phyloP scores from a whole-genome alignment of 1,284 basidiomycete genomes.

The Microstroma glucosiphilum region DNA sequence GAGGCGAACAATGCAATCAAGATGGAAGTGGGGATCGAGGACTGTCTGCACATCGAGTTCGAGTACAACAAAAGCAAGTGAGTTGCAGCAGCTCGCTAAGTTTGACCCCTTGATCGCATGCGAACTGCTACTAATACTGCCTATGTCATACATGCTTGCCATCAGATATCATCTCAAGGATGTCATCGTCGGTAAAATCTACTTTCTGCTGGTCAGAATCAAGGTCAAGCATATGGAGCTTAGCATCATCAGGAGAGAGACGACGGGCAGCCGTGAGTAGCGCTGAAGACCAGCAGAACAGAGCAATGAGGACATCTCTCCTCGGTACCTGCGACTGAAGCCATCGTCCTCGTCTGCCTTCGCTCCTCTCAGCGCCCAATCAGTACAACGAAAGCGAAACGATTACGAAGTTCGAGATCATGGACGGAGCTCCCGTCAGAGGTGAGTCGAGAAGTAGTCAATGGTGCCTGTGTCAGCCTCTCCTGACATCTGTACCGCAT shows the following conservation, averaged over 20 bases:
- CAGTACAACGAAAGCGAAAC: constrained; percentile 99
- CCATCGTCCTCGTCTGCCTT: no score
- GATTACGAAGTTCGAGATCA: constrained; percentile 98
- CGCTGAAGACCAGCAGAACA: no score
- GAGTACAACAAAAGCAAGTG: constrained; percentile 97
- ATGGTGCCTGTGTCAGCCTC: neutral
- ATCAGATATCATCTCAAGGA: constrained; percentile 87
- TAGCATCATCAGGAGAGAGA: constrained; percentile 93
- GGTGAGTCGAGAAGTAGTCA: constrained; percentile 55
- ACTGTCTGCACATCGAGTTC: constrained; percentile 97
- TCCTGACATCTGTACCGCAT: constrained; percentile 41
- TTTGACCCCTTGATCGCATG: neutral
- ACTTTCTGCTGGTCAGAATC: constrained; percentile 95
- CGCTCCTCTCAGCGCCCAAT: constrained; percentile 61
- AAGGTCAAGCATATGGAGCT: constrained; percentile 99
- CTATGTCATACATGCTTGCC: neutral
- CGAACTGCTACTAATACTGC: constrained; percentile 1
- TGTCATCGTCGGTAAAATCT: constrained; percentile 98
- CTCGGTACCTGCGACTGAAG: no score
- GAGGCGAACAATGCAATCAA: constrained; percentile 96
- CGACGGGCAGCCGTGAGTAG: constrained; percentile 62
- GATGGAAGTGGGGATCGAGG: constrained; percentile 99
- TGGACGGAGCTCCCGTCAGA: constrained; percentile 65
- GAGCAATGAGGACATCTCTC: no score
- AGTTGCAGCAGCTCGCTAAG: constrained; percentile 2